These are phyloP conservation scores for Eucalyptus viminalis DNA, from an alignment of 345 rosid genomes.

Conservation along the genomic window DNA sequence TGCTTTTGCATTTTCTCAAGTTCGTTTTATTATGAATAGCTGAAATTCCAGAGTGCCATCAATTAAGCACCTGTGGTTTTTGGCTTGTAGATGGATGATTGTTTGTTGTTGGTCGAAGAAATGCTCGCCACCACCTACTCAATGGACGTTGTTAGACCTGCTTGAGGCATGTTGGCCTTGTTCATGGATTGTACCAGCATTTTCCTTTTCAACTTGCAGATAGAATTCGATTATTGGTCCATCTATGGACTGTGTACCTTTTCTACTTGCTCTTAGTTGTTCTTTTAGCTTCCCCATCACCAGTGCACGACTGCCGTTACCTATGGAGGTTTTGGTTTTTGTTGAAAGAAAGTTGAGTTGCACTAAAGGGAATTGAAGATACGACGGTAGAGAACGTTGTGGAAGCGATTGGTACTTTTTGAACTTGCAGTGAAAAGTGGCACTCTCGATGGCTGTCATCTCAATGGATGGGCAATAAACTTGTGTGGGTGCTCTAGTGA, in stretches of 20 bases:
- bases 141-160: neutral
- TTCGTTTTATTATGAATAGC: neutral
- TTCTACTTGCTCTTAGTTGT: neutral
- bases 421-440: neutral
- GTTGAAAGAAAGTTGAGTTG: neutral
- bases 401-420: neutral
- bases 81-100: constrained; percentile 63
- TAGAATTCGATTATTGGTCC: neutral
- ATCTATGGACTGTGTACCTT: neutral
- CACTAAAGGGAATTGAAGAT: neutral
- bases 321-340: neutral
- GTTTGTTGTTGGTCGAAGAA: constrained; percentile 3
- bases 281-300: neutral
- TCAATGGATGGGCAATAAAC: neutral
- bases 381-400: neutral
- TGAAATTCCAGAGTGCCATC: neutral
- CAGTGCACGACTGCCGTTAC: neutral
- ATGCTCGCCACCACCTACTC: neutral
- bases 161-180: neutral
- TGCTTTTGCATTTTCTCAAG: neutral
- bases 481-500: neutral
- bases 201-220: neutral
- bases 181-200: neutral
- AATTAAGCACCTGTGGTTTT: neutral
- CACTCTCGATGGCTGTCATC: neutral